Evolutionary conservation across 202 grass and related monocot species (phyloP).

Genomic region (Sporobolus alterniflorus): DNA sequence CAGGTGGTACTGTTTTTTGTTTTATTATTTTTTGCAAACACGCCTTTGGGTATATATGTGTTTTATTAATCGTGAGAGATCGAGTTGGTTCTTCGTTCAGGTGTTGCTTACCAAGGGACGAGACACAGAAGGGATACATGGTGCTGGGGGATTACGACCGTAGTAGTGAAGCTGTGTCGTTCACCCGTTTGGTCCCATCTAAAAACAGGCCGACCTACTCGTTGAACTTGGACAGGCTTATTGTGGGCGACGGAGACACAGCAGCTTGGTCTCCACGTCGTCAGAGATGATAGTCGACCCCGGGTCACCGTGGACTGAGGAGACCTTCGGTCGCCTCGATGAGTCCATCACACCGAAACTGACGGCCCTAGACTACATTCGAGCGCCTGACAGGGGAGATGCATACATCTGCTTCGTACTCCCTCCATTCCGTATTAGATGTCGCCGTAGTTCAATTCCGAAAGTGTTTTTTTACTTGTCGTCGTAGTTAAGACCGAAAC

Average conservation of each 20-base stretch:
- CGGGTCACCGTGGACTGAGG: neutral
- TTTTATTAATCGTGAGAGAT: too few species aligned
- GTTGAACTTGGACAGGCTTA: neutral
- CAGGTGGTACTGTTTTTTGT: too few species aligned
- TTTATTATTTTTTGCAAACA: too few species aligned
- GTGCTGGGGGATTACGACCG: neutral
- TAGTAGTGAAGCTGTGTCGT: neutral
- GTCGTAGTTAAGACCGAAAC: too few species aligned
- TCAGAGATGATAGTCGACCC: neutral
- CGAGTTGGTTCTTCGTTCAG: too few species aligned
- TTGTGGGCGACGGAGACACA: neutral
- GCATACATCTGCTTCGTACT: neutral
- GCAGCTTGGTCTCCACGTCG: neutral
- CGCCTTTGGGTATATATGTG: too few species aligned
- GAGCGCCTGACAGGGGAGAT: rapidly evolving
- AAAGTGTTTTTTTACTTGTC: too few species aligned
- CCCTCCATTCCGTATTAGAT: too few species aligned
- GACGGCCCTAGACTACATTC: neutral
- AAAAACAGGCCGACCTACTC: neutral
- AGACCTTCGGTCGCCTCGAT: neutral
- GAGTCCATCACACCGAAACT: neutral
- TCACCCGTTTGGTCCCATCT: neutral
- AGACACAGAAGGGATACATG: neutral
- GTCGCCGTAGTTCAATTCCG: too few species aligned
- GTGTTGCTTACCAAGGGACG: neutral